Evolutionary conservation across 176 grass and related monocot species (phyloP).

Genomic region (Raddia distichophylla): DNA sequence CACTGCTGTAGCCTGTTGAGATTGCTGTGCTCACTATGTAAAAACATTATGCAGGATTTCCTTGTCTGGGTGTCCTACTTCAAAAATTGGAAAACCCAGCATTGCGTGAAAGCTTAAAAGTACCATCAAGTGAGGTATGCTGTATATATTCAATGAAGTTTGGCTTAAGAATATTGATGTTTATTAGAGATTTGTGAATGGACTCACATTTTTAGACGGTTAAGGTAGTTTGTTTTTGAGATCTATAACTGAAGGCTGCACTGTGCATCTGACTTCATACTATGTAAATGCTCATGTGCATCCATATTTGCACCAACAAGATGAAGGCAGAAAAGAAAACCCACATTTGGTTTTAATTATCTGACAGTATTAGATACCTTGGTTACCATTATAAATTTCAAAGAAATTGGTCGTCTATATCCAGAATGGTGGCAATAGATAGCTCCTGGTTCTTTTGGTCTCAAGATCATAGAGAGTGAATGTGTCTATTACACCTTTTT

Average conservation of each 20-base stretch:
- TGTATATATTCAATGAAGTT: slow-evolving; percentile 36
- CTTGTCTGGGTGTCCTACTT: slow-evolving; percentile 92
- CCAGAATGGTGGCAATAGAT: neutral
- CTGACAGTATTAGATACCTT: slow-evolving; percentile 16
- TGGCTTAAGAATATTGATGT: slow-evolving; percentile 23
- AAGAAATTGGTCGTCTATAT: neutral
- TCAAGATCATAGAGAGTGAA: neutral
- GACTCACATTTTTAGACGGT: slow-evolving; percentile 21
- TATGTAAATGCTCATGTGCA: neutral
- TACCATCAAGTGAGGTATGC: slow-evolving; percentile 84
- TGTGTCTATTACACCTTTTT: too few relatives aligned
- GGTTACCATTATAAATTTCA: neutral
- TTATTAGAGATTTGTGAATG: slow-evolving; percentile 6
- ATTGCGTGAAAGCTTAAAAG: slow-evolving; percentile 87
- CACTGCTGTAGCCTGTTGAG: slow-evolving; percentile 26
- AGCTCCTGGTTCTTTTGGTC: neutral
- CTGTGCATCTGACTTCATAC: slow-evolving; percentile 4
- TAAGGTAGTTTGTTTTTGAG: neutral
- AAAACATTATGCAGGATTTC: slow-evolving; percentile 74
- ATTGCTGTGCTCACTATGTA: slow-evolving; percentile 26
- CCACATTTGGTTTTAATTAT: slow-evolving; percentile 2
- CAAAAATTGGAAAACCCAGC: slow-evolving; percentile 97
- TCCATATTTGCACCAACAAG: slow-evolving; percentile 29
- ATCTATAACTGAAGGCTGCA: neutral
- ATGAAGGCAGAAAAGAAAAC: neutral